Conservation (phyloP, 2,329 filamentous ascomycete species). For the Calonectria montana region DNA sequence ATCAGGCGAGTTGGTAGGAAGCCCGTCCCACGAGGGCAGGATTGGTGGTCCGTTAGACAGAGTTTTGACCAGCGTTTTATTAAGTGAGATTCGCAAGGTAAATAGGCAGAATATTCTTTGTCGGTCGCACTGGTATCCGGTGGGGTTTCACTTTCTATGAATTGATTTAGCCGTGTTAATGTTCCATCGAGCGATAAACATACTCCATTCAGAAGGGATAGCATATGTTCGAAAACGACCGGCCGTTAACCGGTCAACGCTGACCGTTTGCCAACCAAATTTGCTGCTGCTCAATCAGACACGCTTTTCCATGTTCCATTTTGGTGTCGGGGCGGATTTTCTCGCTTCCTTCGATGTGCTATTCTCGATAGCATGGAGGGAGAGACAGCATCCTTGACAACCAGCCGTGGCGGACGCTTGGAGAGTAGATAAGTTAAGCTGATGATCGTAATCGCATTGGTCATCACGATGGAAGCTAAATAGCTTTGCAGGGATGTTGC, state of each 20-base stretch:
- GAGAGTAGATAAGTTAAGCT: background rate
- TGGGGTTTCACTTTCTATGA: background rate
- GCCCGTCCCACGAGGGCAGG: background rate
- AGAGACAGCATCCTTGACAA: slow-evolving; percentile 16
- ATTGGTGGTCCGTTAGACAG: background rate
- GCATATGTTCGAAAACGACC: slow-evolving; percentile 1
- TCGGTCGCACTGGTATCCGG: background rate
- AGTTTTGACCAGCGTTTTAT: slow-evolving; percentile 11
- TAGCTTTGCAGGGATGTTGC: slow-evolving; percentile 1
- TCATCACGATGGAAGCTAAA: slow-evolving; percentile 12
- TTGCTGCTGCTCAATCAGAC: slow-evolving; percentile 11
- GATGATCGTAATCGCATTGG: slow-evolving; percentile 11
- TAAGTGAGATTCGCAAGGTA: background rate
- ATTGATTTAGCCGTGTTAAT: background rate
- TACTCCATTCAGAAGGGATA: slow-evolving; percentile 15
- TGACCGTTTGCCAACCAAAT: slow-evolving; percentile 9
- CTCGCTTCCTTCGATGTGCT: slow-evolving; percentile 5
- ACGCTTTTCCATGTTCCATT: background rate
- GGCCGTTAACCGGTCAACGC: slow-evolving; percentile 3
- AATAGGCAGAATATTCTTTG: background rate
- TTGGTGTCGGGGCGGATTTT: background rate
- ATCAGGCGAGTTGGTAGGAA: slow-evolving; percentile 11
- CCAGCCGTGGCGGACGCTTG: background rate
- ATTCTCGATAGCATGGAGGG: slow-evolving; percentile 10
- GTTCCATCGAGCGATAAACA: background rate